phyloP scores from a whole-genome alignment of 495 filamentous ascomycete species.

The Halenospora varia region DNA sequence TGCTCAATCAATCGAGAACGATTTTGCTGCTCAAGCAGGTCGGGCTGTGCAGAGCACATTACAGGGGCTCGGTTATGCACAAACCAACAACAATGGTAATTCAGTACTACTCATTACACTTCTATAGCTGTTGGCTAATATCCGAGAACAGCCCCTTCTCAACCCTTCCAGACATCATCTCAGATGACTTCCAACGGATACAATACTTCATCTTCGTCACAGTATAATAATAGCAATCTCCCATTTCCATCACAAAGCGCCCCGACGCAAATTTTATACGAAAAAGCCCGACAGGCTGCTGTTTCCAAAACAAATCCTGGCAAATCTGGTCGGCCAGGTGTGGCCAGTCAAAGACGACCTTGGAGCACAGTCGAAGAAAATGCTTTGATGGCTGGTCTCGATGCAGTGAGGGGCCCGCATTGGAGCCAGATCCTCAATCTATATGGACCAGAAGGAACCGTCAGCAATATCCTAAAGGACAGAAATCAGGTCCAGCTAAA shows the following conservation, averaged over 20 bases:
- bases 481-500: slow-evolving; percentile 94
- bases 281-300: slow-evolving; percentile 76
- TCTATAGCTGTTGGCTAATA: too few species aligned
- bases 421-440: slow-evolving; percentile 93
- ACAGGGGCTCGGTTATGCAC: slow-evolving; percentile 39
- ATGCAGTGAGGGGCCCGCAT: slow-evolving; percentile 87
- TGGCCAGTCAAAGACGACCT: slow-evolving; percentile 79
- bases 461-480: slow-evolving; percentile 84
- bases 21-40: slow-evolving; percentile 46
- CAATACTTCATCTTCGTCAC: slow-evolving; percentile 4
- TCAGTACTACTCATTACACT: too few species aligned
- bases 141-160: too few species aligned
- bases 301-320: slow-evolving; percentile 70
- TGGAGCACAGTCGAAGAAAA: slow-evolving; percentile 92
- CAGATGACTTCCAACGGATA: too few species aligned
- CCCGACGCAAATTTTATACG: slow-evolving; percentile 75
- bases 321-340: slow-evolving; percentile 65
- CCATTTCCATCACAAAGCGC: slow-evolving; percentile 69
- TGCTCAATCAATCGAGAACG: slow-evolving; percentile 26
- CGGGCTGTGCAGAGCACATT: slow-evolving; percentile 52
- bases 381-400: slow-evolving; percentile 86
- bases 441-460: slow-evolving; percentile 77
- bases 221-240: slow-evolving; percentile 36
- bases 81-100: slow-evolving; percentile 22
- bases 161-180: too few species aligned